phyloP scores from a whole-genome alignment of 371 early-diverging fungal genomes.

The Batrachochytrium dendrobatidis region DNA sequence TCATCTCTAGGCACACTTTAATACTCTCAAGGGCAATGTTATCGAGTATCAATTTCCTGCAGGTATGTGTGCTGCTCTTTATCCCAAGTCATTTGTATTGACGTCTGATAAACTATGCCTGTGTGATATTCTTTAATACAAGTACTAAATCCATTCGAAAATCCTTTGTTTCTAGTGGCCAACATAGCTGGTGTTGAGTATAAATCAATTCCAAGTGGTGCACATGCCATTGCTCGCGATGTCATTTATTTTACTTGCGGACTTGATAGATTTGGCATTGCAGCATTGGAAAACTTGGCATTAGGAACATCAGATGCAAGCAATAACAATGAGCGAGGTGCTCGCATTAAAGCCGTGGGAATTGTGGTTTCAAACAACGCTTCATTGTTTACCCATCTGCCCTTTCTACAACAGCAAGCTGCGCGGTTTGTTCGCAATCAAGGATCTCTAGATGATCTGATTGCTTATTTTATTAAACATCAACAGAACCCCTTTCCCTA shows the following conservation, averaged over 20 bases:
- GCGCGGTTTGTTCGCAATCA: not conserved
- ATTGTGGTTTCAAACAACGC: not conserved
- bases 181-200: not conserved
- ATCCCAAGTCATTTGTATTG: too few species aligned
- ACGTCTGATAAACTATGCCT: too few species aligned
- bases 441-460: not conserved
- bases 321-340: slow-evolving; percentile 1
- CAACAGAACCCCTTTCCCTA: not conserved
- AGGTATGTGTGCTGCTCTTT: too few species aligned
- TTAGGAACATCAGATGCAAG: not conserved
- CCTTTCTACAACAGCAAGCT: not conserved
- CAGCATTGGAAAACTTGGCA: not conserved
- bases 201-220: slow-evolving; percentile 1
- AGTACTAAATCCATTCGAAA: too few species aligned
- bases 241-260: not conserved
- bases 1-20: too few species aligned
- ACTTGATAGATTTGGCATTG: too few species aligned
- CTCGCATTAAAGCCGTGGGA: not conserved
- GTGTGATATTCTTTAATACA: too few species aligned
- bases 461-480: slow-evolving; percentile 1
- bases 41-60: not conserved
- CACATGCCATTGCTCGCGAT: not conserved
- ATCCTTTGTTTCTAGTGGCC: too few species aligned
- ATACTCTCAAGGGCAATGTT: not conserved
- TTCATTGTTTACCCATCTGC: not conserved